These are phyloP conservation scores for Xanthoconium separans DNA, from an alignment of 1,284 basidiomycete species.

Conservation along the genomic window DNA sequence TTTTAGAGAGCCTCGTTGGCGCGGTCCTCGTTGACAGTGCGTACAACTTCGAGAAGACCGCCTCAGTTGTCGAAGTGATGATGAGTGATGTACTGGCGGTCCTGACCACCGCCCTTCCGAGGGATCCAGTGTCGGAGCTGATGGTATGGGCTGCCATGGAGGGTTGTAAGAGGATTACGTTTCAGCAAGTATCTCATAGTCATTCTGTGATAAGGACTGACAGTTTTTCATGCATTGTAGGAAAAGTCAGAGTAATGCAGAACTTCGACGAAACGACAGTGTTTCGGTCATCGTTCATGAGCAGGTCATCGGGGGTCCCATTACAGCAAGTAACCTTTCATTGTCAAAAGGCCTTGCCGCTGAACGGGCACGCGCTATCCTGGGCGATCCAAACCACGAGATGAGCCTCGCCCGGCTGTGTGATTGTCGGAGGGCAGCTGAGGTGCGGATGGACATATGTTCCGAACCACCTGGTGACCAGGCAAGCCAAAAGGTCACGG, in stretches of 20 bases:
- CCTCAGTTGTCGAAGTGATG: constrained; percentile 54
- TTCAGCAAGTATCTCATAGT: constrained; percentile 38
- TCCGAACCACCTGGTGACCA: constrained; percentile 21
- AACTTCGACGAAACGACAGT: constrained; percentile 47
- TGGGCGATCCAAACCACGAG: constrained; percentile 47
- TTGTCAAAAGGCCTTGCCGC: constrained; percentile 66
- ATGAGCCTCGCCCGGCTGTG: constrained; percentile 52
- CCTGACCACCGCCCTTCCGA: constrained; percentile 55
- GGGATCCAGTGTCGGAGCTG: constrained; percentile 68
- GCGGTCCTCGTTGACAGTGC: constrained; percentile 80
- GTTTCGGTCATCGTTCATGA: constrained; percentile 60
- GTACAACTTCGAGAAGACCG: constrained; percentile 67
- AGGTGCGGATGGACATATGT: constrained; percentile 17
- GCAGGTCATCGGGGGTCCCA: constrained; percentile 54
- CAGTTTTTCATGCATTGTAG: constrained; percentile 31
- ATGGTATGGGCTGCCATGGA: constrained; percentile 57
- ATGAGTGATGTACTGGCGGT: constrained; percentile 62
- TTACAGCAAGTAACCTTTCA: constrained; percentile 51
- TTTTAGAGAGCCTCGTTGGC: constrained; percentile 81
- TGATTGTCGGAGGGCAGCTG: constrained; percentile 40
- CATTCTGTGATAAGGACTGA: constrained; percentile 12
- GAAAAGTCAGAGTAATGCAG: constrained; percentile 45
- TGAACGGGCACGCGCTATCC: constrained; percentile 52
- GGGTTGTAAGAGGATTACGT: constrained; percentile 53
- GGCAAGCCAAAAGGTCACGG: constrained; percentile 19